A percentile compares a stretch with the other conserved stretches of the same genome.
These are phyloP conservation scores for Juglanconis juglandina DNA, from an alignment of 2,329 filamentous ascomycete genomes.

Conservation along the genomic window DNA sequence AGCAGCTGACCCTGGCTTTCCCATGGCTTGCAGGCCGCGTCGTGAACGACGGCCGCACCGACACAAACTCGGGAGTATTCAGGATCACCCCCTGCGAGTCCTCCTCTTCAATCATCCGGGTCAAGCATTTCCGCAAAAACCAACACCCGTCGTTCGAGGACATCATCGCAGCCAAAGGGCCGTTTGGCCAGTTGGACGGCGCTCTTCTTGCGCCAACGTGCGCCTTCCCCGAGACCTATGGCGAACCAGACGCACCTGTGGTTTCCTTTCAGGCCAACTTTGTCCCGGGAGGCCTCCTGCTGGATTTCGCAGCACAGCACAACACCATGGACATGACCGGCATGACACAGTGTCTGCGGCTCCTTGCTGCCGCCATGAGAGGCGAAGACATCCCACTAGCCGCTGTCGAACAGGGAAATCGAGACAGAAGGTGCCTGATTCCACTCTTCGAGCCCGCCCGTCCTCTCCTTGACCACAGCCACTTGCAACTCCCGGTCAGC, in stretches of 20 bases:
- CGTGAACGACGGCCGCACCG: not conserved
- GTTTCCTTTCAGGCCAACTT: constrained; percentile 25
- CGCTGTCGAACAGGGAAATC: not conserved
- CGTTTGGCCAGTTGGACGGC: constrained; percentile 26
- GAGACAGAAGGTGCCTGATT: not conserved
- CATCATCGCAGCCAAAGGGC: not conserved
- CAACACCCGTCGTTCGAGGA: not conserved
- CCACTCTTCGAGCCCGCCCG: not conserved
- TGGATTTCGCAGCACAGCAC: constrained; percentile 28
- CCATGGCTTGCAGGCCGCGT: not conserved
- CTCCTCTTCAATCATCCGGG: not conserved
- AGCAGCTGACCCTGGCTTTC: not conserved
- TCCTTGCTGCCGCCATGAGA: not conserved
- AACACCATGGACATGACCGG: constrained; percentile 29
- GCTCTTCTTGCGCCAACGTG: constrained; percentile 25
- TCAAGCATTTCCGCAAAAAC: not conserved
- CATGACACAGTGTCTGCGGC: constrained; percentile 6
- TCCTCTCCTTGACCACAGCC: too few relatives aligned
- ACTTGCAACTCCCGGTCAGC: too few relatives aligned
- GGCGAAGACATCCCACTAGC: not conserved
- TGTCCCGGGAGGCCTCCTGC: constrained; percentile 26
- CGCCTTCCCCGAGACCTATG: constrained; percentile 27
- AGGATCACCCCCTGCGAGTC: not conserved
- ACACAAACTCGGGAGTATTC: not conserved
- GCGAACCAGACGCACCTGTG: constrained; percentile 16